Conservation (phyloP, 2,329 filamentous ascomycete species). For the Penicillium capsulatum region DNA sequence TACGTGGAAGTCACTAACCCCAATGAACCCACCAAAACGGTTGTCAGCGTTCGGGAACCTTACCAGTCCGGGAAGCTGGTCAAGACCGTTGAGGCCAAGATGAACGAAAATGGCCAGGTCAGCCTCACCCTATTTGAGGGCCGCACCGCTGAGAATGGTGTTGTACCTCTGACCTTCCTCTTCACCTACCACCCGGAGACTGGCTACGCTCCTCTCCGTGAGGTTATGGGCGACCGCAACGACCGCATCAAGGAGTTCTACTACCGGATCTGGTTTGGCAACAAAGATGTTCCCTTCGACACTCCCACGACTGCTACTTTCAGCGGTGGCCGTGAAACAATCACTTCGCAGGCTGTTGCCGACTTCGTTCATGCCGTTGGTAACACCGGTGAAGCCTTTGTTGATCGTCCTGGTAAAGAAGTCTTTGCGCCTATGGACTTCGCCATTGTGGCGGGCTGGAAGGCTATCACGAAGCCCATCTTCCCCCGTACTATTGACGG, state of each 20-base stretch:
- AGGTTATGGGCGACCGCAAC: constrained; percentile 94
- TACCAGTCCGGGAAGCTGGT: constrained; percentile 79
- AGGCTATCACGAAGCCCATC: constrained; percentile 98
- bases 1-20: constrained; percentile 83
- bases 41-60: constrained; percentile 83
- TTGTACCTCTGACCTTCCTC: constrained; percentile 76
- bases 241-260: constrained; percentile 99
- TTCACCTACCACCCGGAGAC: constrained; percentile 94
- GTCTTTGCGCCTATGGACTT: constrained; percentile 98
- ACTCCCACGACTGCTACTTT: constrained; percentile 81
- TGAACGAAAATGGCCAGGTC: constrained; percentile 73
- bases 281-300: constrained; percentile 78
- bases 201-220: constrained; percentile 93
- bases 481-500: constrained; percentile 96
- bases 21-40: constrained; percentile 75
- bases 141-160: constrained; percentile 75
- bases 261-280: constrained; percentile 95
- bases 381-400: constrained; percentile 95
- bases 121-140: constrained; percentile 88
- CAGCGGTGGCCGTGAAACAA: constrained; percentile 79
- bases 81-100: constrained; percentile 80
- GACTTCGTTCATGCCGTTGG: constrained; percentile 99
- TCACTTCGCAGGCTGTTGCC: constrained; percentile 89
- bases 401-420: constrained; percentile 89
- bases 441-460: constrained; percentile 96